Conservation (phyloP, 768 basidiomycete genomes). For the Atractiella rhizophila region DNA sequence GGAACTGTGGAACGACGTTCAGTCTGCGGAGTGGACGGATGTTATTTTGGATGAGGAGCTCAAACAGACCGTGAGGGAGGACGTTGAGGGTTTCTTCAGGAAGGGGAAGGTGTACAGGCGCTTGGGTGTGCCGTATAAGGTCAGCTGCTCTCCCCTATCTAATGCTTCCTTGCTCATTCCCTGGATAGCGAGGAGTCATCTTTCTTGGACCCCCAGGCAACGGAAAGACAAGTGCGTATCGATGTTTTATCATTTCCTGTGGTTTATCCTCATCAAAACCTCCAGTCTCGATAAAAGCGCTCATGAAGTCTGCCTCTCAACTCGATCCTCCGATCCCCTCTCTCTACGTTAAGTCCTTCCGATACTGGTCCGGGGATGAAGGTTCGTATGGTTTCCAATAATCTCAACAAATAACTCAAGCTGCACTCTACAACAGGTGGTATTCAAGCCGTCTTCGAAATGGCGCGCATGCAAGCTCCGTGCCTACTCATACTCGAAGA, state of each 20-base stretch:
- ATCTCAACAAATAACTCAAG: neutral
- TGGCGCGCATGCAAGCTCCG: slow-evolving; percentile 33
- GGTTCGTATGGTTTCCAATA: neutral
- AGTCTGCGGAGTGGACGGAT: slow-evolving; percentile 46
- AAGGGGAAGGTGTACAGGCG: slow-evolving; percentile 47
- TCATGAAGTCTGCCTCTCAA: slow-evolving; percentile 47
- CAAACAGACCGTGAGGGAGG: slow-evolving; percentile 43
- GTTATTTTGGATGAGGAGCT: slow-evolving; percentile 44
- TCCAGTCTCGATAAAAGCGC: slow-evolving; percentile 52
- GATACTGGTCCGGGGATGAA: slow-evolving; percentile 8
- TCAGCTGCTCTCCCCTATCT: too few relatives aligned
- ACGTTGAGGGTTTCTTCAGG: slow-evolving; percentile 55
- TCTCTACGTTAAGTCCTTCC: slow-evolving; percentile 61
- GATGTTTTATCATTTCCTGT: too few relatives aligned
- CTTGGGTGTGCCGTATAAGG: slow-evolving; percentile 62
- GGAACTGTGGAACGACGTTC: slow-evolving; percentile 19
- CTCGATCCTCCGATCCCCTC: slow-evolving; percentile 39
- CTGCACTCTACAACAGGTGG: slow-evolving; percentile 30
- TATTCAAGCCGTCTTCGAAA: slow-evolving; percentile 42
- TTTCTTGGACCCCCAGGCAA: slow-evolving; percentile 31
- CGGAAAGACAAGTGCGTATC: slow-evolving; percentile 25
- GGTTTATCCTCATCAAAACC: too few relatives aligned
- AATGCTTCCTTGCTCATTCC: neutral
- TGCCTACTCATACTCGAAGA: slow-evolving; percentile 35
- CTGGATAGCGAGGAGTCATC: slow-evolving; percentile 49